Conservation (phyloP, 495 filamentous ascomycete species). For the Penicillium ochrochloron region DNA sequence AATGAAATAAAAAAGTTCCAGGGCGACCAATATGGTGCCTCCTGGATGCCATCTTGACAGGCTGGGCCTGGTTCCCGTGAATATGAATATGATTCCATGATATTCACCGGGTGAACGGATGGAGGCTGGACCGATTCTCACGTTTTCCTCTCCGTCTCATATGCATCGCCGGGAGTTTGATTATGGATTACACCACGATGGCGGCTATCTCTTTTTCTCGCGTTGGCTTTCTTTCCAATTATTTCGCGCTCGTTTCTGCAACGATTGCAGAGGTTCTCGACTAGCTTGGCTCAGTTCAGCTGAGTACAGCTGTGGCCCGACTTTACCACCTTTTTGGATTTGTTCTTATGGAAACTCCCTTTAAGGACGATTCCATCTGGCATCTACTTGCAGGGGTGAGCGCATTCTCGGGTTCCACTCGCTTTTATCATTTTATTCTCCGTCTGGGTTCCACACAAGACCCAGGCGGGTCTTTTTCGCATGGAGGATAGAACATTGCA, state of each 20-base stretch:
- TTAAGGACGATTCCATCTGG: not conserved
- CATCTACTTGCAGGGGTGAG: not conserved
- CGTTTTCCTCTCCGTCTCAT: constrained; percentile 25
- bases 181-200: constrained; percentile 27
- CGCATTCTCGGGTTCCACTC: constrained; percentile 19
- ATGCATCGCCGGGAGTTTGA: constrained; percentile 48
- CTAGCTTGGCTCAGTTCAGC: not conserved
- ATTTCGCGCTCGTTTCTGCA: not conserved
- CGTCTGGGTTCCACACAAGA: not conserved
- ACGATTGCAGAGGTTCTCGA: not conserved
- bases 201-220: constrained; percentile 25
- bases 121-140: constrained; percentile 7
- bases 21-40: not conserved
- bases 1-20: constrained; percentile 6
- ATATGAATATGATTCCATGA: constrained; percentile 16
- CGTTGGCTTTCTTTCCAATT: constrained; percentile 7
- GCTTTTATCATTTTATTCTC: constrained; percentile 12
- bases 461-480: constrained; percentile 18
- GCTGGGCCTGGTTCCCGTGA: constrained; percentile 17
- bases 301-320: not conserved
- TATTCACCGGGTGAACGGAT: constrained; percentile 13
- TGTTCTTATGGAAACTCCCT: not conserved
- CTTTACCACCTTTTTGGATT: not conserved
- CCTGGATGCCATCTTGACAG: constrained; percentile 12
- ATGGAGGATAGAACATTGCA: constrained; percentile 38